Base-by-base conservation (phyloP, 2,329 filamentous ascomycete genomes). In the Xylariaceae sp. region DNA sequence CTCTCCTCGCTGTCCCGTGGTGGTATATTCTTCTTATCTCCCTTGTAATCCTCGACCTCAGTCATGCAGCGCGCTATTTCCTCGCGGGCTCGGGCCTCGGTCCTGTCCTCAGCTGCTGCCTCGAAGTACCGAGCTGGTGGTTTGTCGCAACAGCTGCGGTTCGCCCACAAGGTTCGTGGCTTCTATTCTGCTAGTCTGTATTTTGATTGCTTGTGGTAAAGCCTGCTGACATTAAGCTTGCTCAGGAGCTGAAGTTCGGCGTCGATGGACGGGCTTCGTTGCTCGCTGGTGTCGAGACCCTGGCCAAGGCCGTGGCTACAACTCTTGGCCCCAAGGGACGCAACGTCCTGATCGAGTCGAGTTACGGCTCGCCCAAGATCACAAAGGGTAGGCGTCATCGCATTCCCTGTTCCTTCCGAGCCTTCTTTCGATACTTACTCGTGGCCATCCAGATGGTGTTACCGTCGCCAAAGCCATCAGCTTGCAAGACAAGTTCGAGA, bases 401-500 rank as follows among this genome's bases (percentile, higher is more conserved):
- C n/a, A n/a, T n/a, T n/a, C n/a, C n/a, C n/a, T n/a, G n/a, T n/a
- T n/a, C n/a, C n/a, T n/a, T n/a, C n/a, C n/a, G n/a, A n/a, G n/a
- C n/a, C n/a, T n/a, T n/a, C n/a, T n/a, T n/a, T n/a, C n/a, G n/a
- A n/a, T n/a, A n/a, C n/a, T n/a, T n/a, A n/a, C n/a, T n/a, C n/a
- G n/a, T n/a, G n/a, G n/a, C 16, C 35, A 32, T 33, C 21, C 45
- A 89, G 84, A 92, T 65, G 85, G 85, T 79, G 85, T 92, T 29
- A 89, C 83, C 51, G 85, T 92, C 52, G 85, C 85, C 51, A 90
- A 83, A 68, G 88, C 90, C 45, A 84, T 98, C 56, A 78, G 77
- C 45, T 79, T 98, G 48, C 80, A 98, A 75, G 92, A 98, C 76
- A 96, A 96, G 71, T 98, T 95, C 66, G 92, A 98, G 72, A 98